Conservation (phyloP, 139 green algal genomes). For the Coelastrella sp. region DNA sequence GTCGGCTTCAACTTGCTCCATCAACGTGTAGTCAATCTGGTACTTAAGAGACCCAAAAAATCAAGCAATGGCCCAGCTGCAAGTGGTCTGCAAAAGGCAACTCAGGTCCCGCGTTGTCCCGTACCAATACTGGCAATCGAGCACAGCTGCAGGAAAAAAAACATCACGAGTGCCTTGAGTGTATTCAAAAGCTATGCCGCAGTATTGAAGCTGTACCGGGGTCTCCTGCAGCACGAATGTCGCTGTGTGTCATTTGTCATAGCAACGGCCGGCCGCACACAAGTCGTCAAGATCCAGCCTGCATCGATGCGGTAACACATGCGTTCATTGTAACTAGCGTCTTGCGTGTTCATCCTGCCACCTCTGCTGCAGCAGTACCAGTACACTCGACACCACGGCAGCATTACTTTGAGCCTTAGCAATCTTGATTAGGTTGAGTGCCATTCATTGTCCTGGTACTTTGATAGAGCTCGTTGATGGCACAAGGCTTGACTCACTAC, state of each 20-base stretch:
- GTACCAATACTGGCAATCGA: no score
- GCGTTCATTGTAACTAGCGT: neutral
- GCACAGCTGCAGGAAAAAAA: no score
- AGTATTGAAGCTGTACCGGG: no score
- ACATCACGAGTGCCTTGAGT: no score
- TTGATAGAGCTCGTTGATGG: neutral
- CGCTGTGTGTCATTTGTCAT: neutral
- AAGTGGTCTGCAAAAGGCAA: no score
- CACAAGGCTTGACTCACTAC: slow-evolving; percentile 17
- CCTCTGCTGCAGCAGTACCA: neutral
- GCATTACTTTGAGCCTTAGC: neutral
- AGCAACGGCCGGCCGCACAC: neutral
- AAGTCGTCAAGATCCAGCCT: no score
- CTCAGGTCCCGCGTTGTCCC: no score
- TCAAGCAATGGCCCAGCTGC: no score
- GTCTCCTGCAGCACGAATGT: neutral
- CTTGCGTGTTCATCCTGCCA: neutral
- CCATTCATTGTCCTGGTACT: neutral
- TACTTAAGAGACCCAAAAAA: no score
- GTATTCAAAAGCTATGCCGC: no score
- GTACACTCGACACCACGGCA: neutral
- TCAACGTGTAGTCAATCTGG: neutral
- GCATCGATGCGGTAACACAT: no score
- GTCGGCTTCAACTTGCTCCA: neutral
- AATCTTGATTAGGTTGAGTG: neutral